Conservation (phyloP, 176 grass and related monocot species). For the Phoenix dactylifera region DNA sequence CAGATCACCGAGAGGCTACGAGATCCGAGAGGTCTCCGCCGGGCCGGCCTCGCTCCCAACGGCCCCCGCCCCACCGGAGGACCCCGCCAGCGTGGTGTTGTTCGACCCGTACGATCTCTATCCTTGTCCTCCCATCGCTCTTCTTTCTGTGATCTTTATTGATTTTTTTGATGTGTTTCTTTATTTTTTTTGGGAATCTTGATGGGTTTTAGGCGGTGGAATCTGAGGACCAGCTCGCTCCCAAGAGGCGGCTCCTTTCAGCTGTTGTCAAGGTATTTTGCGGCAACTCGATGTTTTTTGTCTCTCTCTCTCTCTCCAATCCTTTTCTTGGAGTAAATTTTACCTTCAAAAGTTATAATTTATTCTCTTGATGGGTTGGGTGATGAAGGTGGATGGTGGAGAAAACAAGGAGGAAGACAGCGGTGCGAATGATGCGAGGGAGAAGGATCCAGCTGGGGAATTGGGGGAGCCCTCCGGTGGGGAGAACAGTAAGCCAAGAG, state of each 20-base stretch:
- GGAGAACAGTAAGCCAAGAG: conserved; percentile 33
- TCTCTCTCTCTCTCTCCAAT: not conserved
- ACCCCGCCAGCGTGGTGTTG: conserved; percentile 41
- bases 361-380: not conserved
- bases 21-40: conserved; percentile 78
- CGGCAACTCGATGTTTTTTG: no score
- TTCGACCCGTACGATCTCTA: conserved; percentile 39
- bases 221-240: conserved; percentile 41
- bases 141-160: not conserved
- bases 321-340: not conserved
- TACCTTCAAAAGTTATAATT: not conserved
- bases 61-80: conserved; percentile 23
- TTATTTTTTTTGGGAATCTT: not conserved
- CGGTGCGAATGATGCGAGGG: conserved; percentile 12
- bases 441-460: conserved; percentile 11
- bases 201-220: conserved; percentile 39
- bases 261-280: conserved; percentile 69
- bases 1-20: conserved; percentile 91
- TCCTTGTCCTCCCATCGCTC: not conserved
- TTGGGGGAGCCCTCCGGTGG: conserved; percentile 4
- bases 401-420: conserved; percentile 35
- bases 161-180: not conserved
- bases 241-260: conserved; percentile 65
- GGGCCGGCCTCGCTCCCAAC: conserved; percentile 14
- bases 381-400: conserved; percentile 42